These are phyloP conservation scores for Tylopilus felleus DNA, from an alignment of 768 basidiomycete genomes.

Conservation along the genomic window DNA sequence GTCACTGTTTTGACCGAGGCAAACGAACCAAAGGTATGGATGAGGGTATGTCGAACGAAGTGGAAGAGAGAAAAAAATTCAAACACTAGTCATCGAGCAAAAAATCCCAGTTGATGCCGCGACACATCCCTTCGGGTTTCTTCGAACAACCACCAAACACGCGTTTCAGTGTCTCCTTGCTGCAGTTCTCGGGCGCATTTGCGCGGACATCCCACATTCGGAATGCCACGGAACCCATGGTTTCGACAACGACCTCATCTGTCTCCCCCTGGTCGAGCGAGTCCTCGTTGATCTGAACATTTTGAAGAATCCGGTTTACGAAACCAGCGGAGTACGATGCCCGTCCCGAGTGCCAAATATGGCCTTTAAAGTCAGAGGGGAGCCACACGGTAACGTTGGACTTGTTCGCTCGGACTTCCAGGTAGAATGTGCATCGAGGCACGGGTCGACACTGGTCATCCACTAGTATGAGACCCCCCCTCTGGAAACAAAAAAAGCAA, in stretches of 20 bases:
- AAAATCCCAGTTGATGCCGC: slow-evolving; percentile 72
- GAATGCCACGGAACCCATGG: slow-evolving; percentile 60
- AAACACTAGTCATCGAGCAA: slow-evolving; percentile 59
- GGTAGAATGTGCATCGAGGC: slow-evolving; percentile 52
- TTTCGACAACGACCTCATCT: slow-evolving; percentile 63
- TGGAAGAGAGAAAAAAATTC: background rate
- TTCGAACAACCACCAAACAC: slow-evolving; percentile 57
- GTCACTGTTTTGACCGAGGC: slow-evolving; percentile 9
- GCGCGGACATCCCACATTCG: slow-evolving; percentile 79
- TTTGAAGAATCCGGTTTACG: slow-evolving; percentile 59
- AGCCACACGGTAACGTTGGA: slow-evolving; percentile 75
- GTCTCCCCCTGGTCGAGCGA: slow-evolving; percentile 37
- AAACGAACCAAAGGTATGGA: slow-evolving; percentile 2
- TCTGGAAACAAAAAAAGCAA: background rate
- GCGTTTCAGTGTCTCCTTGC: slow-evolving; percentile 61
- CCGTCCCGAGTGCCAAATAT: slow-evolving; percentile 52
- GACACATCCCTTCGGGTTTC: slow-evolving; percentile 46
- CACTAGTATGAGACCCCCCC: slow-evolving; percentile 1
- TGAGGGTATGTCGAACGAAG: slow-evolving; percentile 17
- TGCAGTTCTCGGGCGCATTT: slow-evolving; percentile 57
- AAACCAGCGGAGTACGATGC: slow-evolving; percentile 69
- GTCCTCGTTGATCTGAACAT: slow-evolving; percentile 47
- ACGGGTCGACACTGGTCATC: slow-evolving; percentile 52
- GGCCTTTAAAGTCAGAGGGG: slow-evolving; percentile 75
- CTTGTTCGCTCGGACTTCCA: slow-evolving; percentile 61